Base-by-base conservation (phyloP, 768 basidiomycete species). In the Amanita rimosa region DNA sequence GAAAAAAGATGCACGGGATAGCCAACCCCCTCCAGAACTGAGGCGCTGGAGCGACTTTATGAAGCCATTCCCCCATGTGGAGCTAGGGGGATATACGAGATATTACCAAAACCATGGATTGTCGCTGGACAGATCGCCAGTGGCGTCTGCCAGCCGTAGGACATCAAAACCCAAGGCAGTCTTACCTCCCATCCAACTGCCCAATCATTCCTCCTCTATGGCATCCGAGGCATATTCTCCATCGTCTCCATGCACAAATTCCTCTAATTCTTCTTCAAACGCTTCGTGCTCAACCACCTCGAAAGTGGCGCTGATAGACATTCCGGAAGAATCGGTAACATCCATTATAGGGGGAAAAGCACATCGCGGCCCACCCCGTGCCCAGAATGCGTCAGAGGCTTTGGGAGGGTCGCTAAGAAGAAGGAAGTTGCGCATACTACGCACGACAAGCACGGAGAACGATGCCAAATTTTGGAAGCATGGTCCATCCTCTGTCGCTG, bases 81-180 rank as follows among this genome's bases (percentile, higher is more conserved):
- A 64, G 2, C 55, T 59, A 19, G 71, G 71, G 14, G 70, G 69
- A n/a, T 73, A 73, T 56, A 64, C 54, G 19, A 60, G 58, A 51
- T 73, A 69, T 50, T 73, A 72, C 53, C 55, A 57, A 38, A 52
- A 52, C 11, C 55, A 58, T 46, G 54, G 56, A 22, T 38, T 54
- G 40, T 53, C 55, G 3, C 41, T 52, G 22, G 34, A 48, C 19
- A 33, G 19, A n/a, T 34, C 35, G 4, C 24, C 42, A 14, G 27
- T 48, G n/a, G 41, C 52, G 49, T 24, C 26, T 29, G 39, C 47
- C 47, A 46, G 17, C 26, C 22, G 29, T 48, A 17, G 35, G 24
- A 14, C 33, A 24, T 46, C 47, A 14, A 42, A 42, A 17, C 40
- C 41, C 16, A 40, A 29, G 13, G 21, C 27, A 5, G 16, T 40